A percentile compares a stretch with the other conserved stretches of the same genome.
Evolutionary conservation across 2,329 filamentous ascomycete genomes (phyloP).

Genomic region (Colletotrichum godetiae): DNA sequence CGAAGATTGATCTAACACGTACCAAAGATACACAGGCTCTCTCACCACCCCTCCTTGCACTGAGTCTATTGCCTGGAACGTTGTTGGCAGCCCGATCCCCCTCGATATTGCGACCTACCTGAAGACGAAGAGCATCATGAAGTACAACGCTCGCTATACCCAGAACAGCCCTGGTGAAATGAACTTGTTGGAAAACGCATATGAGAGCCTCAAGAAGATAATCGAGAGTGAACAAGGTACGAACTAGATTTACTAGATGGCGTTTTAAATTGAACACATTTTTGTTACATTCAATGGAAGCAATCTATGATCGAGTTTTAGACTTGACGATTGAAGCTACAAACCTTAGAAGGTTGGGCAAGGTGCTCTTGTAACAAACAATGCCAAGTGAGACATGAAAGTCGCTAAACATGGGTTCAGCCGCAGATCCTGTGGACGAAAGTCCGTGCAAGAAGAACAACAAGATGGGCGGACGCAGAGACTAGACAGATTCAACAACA

Average conservation of each 20-base stretch:
- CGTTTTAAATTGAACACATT: neutral
- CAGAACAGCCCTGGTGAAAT: conserved; percentile 59
- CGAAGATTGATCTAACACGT: neutral
- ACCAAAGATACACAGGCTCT: conserved; percentile 63
- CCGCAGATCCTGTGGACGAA: neutral
- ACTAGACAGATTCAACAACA: neutral
- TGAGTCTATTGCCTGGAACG: conserved; percentile 65
- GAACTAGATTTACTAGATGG: conserved; percentile 22
- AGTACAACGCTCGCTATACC: conserved; percentile 66
- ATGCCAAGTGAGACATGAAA: conserved; percentile 10
- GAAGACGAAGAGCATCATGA: conserved; percentile 62
- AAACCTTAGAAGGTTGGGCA: neutral
- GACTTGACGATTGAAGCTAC: too few species aligned
- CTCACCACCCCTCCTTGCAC: conserved; percentile 73
- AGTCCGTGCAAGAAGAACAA: conserved; percentile 26
- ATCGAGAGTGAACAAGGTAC: conserved; percentile 1
- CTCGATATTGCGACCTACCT: conserved; percentile 63
- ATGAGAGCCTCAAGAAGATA: conserved; percentile 23
- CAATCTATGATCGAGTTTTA: too few species aligned
- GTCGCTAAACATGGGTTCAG: conserved; percentile 22
- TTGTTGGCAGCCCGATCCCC: conserved; percentile 59
- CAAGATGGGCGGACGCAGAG: conserved; percentile 4
- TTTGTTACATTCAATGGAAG: neutral
- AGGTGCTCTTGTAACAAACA: neutral
- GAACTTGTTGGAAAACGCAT: conserved; percentile 52